phyloP scores from a whole-genome alignment of 2,329 filamentous ascomycete genomes.

The Ampelomyces quisqualis region DNA sequence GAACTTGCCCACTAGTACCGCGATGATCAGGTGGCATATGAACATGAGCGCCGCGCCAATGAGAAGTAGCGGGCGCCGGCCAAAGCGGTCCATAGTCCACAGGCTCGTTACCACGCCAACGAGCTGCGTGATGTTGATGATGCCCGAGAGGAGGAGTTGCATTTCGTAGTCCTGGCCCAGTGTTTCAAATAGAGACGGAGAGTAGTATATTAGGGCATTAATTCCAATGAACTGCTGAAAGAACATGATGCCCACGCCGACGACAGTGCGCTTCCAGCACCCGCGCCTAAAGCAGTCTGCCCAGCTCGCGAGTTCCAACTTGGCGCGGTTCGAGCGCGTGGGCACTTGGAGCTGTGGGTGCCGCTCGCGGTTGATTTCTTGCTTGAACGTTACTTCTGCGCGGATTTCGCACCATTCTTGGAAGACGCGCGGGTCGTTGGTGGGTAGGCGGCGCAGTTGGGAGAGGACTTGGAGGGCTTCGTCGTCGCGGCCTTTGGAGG shows the following conservation, averaged over 20 bases:
- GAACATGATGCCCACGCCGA: slow-evolving; percentile 47
- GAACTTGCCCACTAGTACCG: slow-evolving; percentile 57
- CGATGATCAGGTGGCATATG: slow-evolving; percentile 56
- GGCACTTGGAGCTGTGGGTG: slow-evolving; percentile 39
- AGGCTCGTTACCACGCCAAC: slow-evolving; percentile 45
- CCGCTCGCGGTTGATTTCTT: slow-evolving; percentile 46
- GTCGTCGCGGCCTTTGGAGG: slow-evolving; percentile 45
- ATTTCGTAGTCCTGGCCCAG: slow-evolving; percentile 57
- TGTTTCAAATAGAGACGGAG: slow-evolving; percentile 60
- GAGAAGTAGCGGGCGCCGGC: slow-evolving; percentile 45
- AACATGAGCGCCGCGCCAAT: slow-evolving; percentile 51
- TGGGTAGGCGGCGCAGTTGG: slow-evolving; percentile 53
- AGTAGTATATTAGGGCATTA: slow-evolving; percentile 60
- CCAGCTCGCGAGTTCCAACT: slow-evolving; percentile 51
- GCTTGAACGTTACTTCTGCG: slow-evolving; percentile 56
- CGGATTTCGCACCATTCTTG: slow-evolving; percentile 57
- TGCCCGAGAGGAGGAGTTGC: slow-evolving; percentile 64
- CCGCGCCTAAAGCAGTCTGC: slow-evolving; percentile 51
- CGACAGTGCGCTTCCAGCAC: slow-evolving; percentile 47
- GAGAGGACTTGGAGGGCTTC: slow-evolving; percentile 53
- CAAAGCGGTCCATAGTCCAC: slow-evolving; percentile 48
- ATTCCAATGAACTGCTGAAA: slow-evolving; percentile 48
- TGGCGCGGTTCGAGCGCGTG: slow-evolving; percentile 39
- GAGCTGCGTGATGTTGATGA: slow-evolving; percentile 56
- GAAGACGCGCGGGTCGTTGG: slow-evolving; percentile 52